Evolutionary conservation across 2,329 filamentous ascomycete genomes (phyloP).

Genomic region (Fusarium palustre): DNA sequence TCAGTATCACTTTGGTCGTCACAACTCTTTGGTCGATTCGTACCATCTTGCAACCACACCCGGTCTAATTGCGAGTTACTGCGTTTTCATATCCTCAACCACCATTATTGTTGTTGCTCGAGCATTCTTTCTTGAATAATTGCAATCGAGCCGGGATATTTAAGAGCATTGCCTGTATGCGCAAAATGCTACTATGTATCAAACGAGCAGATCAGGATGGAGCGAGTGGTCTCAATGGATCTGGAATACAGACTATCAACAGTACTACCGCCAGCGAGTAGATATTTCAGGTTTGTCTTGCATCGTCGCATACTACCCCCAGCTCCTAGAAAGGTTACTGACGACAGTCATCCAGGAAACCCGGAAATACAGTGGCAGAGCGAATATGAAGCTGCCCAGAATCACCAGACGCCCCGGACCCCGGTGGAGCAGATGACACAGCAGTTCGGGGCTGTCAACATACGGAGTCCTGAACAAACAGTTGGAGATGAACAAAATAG

Average conservation of each 20-base stretch:
- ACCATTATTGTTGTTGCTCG: neutral
- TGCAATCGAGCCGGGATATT: slow-evolving; percentile 14
- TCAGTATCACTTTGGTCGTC: neutral
- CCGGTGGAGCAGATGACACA: slow-evolving; percentile 43
- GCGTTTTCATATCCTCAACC: neutral
- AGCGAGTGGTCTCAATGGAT: slow-evolving; percentile 48
- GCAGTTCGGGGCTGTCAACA: slow-evolving; percentile 30
- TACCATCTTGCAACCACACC: neutral
- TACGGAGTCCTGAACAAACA: slow-evolving; percentile 37
- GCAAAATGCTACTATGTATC: slow-evolving; percentile 49
- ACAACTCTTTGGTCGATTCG: neutral
- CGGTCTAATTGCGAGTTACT: neutral
- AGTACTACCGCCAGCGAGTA: slow-evolving; percentile 48
- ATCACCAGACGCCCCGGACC: slow-evolving; percentile 45
- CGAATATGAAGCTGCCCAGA: slow-evolving; percentile 21
- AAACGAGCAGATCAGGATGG: slow-evolving; percentile 40
- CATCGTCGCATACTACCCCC: neutral
- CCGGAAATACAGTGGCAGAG: slow-evolving; percentile 45
- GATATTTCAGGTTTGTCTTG: slow-evolving; percentile 47
- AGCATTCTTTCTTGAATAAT: neutral
- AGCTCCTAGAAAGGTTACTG: neutral
- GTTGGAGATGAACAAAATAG: slow-evolving; percentile 35
- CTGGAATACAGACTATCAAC: slow-evolving; percentile 42
- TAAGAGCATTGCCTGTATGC: slow-evolving; percentile 26
- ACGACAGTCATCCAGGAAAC: slow-evolving; percentile 39